Base-by-base conservation (phyloP, 139 green algal species). In the Volvox africanus region DNA sequence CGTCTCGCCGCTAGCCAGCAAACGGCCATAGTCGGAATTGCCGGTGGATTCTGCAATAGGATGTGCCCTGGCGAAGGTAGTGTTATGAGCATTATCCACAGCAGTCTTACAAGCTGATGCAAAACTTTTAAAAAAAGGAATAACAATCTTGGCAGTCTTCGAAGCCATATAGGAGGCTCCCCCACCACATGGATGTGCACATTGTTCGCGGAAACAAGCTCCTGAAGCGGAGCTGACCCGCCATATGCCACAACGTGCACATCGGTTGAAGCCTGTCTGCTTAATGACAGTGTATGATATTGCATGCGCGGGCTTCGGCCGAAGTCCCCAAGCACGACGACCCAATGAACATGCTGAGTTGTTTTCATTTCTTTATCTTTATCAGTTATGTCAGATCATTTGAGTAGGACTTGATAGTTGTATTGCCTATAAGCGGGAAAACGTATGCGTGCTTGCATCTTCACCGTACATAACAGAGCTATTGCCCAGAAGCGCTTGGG, bases 311-410 rank as follows among this genome's bases (percentile, higher is more conserved):
- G 98, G 88, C 97, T 99, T 21, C 98, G 92, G 12, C 98, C 98
- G 87, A 99, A 97, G 78, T 99, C 98, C 50, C 98, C 98, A 9
- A 99, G 94, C 14, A 99, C 98, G 28, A 99, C 95, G 2, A 99
- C 95, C 97, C 97, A 99, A 18, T 86, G 78, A 32, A 89, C 69
- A 76, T 61, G 81, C 65, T 71, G 44, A 55, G 44, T 55, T 55
- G 44, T 55, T 55, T 55, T 55, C 44, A 55, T 55, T 55, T 55
- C 44, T 55, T 14, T 55, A 55, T 55, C 44, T 55, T 14, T 55
- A 5, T 9, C 44, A 9, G 9, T 55, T 55, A 55, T 55, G 44
- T 55, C 44, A 55, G 9, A 55, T 9, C 44, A 55, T 55, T 14
- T 55, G 44, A 55, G 9, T 14, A 55, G 44, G 44, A 55, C 9